Evolutionary conservation across 2,329 filamentous ascomycete species (phyloP).

Genomic region (Fusarium oxysporum): DNA sequence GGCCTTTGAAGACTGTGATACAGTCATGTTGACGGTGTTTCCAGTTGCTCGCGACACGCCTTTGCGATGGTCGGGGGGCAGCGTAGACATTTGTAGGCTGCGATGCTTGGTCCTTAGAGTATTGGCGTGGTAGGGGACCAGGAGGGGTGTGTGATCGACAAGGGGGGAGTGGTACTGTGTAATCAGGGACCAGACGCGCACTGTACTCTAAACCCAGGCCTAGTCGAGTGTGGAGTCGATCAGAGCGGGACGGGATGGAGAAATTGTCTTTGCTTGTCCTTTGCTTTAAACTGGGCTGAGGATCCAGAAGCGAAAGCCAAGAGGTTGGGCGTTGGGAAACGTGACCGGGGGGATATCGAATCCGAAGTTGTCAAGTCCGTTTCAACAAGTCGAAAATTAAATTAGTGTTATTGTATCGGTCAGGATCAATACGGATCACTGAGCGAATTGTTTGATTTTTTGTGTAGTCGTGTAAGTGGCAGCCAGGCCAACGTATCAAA

Average conservation of each 20-base stretch:
- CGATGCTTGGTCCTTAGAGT: slow-evolving; percentile 50
- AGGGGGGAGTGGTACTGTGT: slow-evolving; percentile 43
- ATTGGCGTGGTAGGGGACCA: slow-evolving; percentile 42
- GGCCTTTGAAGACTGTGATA: slow-evolving; percentile 68
- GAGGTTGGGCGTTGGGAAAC: slow-evolving; percentile 42
- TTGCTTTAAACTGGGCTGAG: slow-evolving; percentile 23
- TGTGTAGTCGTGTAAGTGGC: slow-evolving; percentile 42
- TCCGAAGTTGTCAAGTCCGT: slow-evolving; percentile 39
- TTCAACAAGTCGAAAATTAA: slow-evolving; percentile 46
- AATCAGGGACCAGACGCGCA: slow-evolving; percentile 3
- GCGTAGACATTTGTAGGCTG: slow-evolving; percentile 70
- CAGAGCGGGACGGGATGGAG: slow-evolving; percentile 48
- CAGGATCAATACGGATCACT: slow-evolving; percentile 42
- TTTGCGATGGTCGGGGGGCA: slow-evolving; percentile 70
- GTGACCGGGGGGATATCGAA: slow-evolving; percentile 36
- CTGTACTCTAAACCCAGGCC: slow-evolving; percentile 26
- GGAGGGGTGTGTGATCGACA: slow-evolving; percentile 41
- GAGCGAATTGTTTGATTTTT: slow-evolving; percentile 36
- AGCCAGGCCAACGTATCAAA: slow-evolving; percentile 46
- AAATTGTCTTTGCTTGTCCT: slow-evolving; percentile 33
- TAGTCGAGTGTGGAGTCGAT: slow-evolving; percentile 41
- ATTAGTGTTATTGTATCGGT: slow-evolving; percentile 47
- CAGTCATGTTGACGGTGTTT: slow-evolving; percentile 69
- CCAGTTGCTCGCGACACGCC: slow-evolving; percentile 60
- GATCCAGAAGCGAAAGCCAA: slow-evolving; percentile 40